Percentiles rank a stretch among this genome's conserved stretches.
Conservation (phyloP, 1,284 basidiomycete genomes). For the Fomitopsis palustris region DNA sequence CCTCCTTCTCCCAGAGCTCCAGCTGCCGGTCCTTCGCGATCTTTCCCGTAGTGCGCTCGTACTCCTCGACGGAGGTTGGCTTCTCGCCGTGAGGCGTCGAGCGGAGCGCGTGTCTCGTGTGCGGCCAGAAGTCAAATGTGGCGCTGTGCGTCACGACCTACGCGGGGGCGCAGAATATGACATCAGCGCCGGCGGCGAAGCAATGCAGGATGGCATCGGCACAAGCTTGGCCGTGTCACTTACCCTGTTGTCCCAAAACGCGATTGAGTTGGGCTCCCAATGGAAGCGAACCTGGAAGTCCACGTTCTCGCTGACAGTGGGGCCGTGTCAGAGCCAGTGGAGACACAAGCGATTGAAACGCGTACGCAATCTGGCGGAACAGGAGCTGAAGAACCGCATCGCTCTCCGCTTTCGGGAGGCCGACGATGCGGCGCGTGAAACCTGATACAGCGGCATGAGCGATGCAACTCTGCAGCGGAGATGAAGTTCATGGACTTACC, state of each 20-base stretch:
- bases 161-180: neutral
- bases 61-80: conserved; percentile 72
- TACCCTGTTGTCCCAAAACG: conserved; percentile 74
- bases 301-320: conserved; percentile 44
- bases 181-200: conserved; percentile 4
- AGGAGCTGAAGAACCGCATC: conserved; percentile 69
- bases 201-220: neutral
- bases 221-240: conserved; percentile 17
- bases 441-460: conserved; percentile 33
- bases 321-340: neutral
- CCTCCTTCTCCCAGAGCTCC: conserved; percentile 62
- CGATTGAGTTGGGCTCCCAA: conserved; percentile 67
- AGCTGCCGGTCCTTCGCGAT: conserved; percentile 61
- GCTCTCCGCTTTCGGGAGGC: conserved; percentile 76
- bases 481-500: conserved; percentile 31
- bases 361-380: conserved; percentile 56
- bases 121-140: conserved; percentile 75
- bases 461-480: conserved; percentile 20
- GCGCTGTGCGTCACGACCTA: conserved; percentile 74
- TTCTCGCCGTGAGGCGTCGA: conserved; percentile 81
- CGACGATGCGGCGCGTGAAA: conserved; percentile 68
- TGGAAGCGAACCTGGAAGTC: conserved; percentile 73
- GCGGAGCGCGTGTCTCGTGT: conserved; percentile 71
- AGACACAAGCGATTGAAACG: neutral
- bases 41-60: conserved; percentile 59